Evolutionary conservation across 139 green algal genomes (phyloP), one percentile per base, ranked within the genome.

Genomic region (Monoraphidium neglectum): DNA sequence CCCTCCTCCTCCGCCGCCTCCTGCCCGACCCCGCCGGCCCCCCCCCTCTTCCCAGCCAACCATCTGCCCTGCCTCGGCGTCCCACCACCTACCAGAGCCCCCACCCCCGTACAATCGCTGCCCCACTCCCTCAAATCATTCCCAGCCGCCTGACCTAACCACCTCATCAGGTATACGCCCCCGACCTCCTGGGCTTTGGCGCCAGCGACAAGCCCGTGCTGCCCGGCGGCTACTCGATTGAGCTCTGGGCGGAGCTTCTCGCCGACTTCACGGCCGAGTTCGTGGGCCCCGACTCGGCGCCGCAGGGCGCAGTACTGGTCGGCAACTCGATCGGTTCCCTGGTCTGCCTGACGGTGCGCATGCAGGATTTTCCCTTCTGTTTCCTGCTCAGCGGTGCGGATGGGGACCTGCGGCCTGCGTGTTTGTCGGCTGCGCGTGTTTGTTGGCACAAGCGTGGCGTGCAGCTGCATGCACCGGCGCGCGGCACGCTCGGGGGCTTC

Each of bases 261-360:
- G 56, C 85, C 2, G 90, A 94, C 77, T 97, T 97, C 69, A 49
- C 89, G 37, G 64, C 63, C 18, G 85, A 96, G 77, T 90, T 95
- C 57, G 80, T 63, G 2, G 76, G 21, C 32, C 30, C 18, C 35
- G 59, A 3, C 49, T 23, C 36, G 32, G 40, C 36, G 6, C 77
- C 72, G 10, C 75, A 86, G 60, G 82, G 83, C 6, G 80, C 80
- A 0, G 84, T 94, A 49, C 64, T 97, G 0, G 79, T 96, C 10
- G 93, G 93, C 37, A 97, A 97, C 86, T 93, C 84, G n/a, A 89
- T 97, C 35, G 94, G 94, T 15, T 87, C 74, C 35, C 80, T 98
- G 13, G 82, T 86, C 2, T 84, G 74, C 28, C 83, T 97, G 24
- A 88, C 90, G 84, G 91, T 87, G 62, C 15, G 59, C 59, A 28